A percentile compares a stretch with the other conserved stretches of the same genome.
These are phyloP conservation scores for Claviceps sp. DNA, from an alignment of 2,329 filamentous ascomycete genomes.

Conservation along the genomic window DNA sequence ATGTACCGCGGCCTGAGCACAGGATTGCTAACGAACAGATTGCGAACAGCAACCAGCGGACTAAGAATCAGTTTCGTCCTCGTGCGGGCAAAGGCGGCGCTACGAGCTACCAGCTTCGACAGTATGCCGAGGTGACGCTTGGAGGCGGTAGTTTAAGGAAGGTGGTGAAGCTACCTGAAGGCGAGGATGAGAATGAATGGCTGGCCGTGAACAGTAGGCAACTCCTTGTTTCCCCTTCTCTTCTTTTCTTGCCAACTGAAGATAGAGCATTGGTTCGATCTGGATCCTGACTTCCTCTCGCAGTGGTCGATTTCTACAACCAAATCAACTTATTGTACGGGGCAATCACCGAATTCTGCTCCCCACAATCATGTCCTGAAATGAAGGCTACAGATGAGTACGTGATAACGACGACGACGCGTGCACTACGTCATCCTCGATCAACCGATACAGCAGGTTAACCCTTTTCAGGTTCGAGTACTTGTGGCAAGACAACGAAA, in stretches of 20 bases:
- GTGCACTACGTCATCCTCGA: neutral
- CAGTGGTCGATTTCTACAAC: conserved; percentile 99
- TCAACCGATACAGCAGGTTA: neutral
- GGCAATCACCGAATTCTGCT: conserved; percentile 98
- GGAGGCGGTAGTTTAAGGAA: conserved; percentile 91
- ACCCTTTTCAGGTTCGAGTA: conserved; percentile 67
- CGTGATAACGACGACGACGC: conserved; percentile 12
- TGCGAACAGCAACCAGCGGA: conserved; percentile 53
- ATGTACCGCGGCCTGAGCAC: conserved; percentile 10
- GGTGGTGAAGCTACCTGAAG: conserved; percentile 91
- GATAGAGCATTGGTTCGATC: neutral
- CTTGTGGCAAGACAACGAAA: conserved; percentile 92
- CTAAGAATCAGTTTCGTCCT: conserved; percentile 82
- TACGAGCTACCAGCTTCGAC: conserved; percentile 81
- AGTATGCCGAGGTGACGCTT: conserved; percentile 95
- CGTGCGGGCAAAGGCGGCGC: conserved; percentile 78
- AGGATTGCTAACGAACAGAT: conserved; percentile 17
- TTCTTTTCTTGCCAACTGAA: too few species aligned
- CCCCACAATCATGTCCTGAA: conserved; percentile 88
- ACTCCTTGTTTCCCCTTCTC: neutral
- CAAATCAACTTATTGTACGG: conserved; percentile 98
- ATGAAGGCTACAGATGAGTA: conserved; percentile 99
- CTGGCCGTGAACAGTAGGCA: conserved; percentile 82
- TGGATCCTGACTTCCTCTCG: neutral
- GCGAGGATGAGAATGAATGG: conserved; percentile 97